phyloP scores from a whole-genome alignment of 176 grass and related monocot genomes.

The Secale cereale region DNA sequence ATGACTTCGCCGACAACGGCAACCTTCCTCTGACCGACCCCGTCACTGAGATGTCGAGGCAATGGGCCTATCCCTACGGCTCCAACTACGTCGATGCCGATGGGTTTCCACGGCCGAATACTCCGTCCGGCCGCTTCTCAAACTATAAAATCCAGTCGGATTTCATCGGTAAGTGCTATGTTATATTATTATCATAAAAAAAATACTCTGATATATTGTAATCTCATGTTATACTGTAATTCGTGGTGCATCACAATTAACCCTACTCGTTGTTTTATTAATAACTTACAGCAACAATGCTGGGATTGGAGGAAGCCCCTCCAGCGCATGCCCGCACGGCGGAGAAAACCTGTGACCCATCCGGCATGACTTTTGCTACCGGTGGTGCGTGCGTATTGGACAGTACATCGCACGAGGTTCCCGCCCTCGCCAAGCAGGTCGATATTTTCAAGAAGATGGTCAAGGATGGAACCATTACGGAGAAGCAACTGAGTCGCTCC shows the following conservation, averaged over 20 bases:
- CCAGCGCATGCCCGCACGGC: not conserved
- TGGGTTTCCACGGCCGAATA: not conserved
- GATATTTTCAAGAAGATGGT: not conserved
- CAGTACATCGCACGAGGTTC: not conserved
- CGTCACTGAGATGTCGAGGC: not conserved
- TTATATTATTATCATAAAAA: too few relatives aligned
- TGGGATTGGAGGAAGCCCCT: conserved; percentile 1
- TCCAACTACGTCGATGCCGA: not conserved
- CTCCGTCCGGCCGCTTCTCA: conserved; percentile 24
- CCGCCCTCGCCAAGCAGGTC: not conserved
- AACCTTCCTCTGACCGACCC: not conserved
- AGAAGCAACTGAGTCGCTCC: not conserved
- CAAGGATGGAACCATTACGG: not conserved
- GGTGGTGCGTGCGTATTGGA: conserved; percentile 36
- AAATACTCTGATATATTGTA: too few relatives aligned
- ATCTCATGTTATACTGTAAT: too few relatives aligned
- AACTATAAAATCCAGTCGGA: conserved; percentile 14
- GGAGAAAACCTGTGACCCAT: not conserved
- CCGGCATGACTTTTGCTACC: conserved; percentile 58
- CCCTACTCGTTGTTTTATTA: not conserved
- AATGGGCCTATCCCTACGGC: conserved; percentile 27
- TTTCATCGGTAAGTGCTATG: conserved; percentile 7
- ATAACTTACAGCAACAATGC: conserved; percentile 7
- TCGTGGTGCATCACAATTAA: not conserved
- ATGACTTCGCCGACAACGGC: conserved; percentile 30